A percentile compares a stretch with the other conserved stretches of the same genome.
phyloP scores from a whole-genome alignment of 139 green algal species.

The Edaphochlamys debaryana region DNA sequence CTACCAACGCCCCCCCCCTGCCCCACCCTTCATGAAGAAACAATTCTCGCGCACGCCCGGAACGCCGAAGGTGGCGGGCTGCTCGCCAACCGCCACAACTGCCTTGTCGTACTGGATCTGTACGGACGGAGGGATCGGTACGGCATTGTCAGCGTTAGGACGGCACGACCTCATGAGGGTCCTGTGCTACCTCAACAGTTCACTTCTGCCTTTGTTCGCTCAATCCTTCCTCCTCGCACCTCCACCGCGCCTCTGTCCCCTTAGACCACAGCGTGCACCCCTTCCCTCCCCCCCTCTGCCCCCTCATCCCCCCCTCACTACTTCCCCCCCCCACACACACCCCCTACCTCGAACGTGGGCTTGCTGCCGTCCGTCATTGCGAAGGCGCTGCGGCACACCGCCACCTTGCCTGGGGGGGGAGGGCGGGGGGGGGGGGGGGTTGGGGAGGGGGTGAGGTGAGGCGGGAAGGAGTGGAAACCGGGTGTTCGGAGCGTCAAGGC shows the following conservation, averaged over 20 bases:
- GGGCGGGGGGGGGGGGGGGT: background rate
- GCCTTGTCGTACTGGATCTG: constrained; percentile 79
- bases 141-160: background rate
- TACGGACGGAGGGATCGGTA: too few relatives aligned
- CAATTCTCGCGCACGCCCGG: constrained; percentile 80
- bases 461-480: too few relatives aligned
- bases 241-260: background rate
- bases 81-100: constrained; percentile 81
- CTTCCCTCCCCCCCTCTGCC: too few relatives aligned
- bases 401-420: constrained; percentile 44
- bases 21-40: constrained; percentile 68
- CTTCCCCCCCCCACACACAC: too few relatives aligned
- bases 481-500: too few relatives aligned
- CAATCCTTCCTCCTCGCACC: too few relatives aligned
- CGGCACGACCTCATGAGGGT: too few relatives aligned
- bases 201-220: too few relatives aligned
- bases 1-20: too few relatives aligned
- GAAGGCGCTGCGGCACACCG: constrained; percentile 49
- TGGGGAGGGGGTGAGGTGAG: too few relatives aligned
- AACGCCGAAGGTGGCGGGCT: constrained; percentile 82
- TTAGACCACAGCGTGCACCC: too few relatives aligned
- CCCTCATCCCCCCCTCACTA: too few relatives aligned
- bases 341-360: constrained; percentile 45
- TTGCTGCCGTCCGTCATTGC: constrained; percentile 39
- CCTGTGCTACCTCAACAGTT: background rate